Evolutionary conservation across 495 filamentous ascomycete genomes (phyloP), one percentile per base, ranked within the genome.

Genomic region (Parmelia sp.): DNA sequence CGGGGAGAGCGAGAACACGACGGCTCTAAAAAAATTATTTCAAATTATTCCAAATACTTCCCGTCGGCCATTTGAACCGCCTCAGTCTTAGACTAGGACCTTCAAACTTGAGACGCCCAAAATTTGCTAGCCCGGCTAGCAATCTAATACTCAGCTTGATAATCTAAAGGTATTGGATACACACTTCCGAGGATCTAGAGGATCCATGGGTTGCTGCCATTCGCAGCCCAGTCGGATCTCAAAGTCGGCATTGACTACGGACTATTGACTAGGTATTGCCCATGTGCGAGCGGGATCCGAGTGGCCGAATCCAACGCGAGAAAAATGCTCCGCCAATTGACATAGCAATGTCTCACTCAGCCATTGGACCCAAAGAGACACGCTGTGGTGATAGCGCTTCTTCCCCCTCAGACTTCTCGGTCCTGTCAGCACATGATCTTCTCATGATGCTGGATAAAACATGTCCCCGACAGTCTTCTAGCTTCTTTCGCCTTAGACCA

Each of bases 1-100:
- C 29, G 7, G 29, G 51, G 7, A 55, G 2, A 33, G 29, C 27
- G 29, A 55, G 17, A 55, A 55, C 15, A 55, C 29, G 15, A 33
- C 21, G 15, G 17, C 27, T 55, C 29, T 55, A 33, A 53, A 33
- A 51, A 45, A n/a, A n/a, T 49, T 23, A 17, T n/a, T 53, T 23
- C 29, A 10, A 55, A 33, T 25, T 27, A 49, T 53, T 53, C 25
- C 49, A 53, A 53, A 55, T 55, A 55, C 29, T 55, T 55, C 51
- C 51, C 51, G 29, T 55, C 51, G 51, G 51, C 51, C 51, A 55
- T 55, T 55, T 55, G 3, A 2, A 55, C 49, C 49, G 49, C 49
- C 49, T 35, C 51, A 55, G 51, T 33, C 51, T 55, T 8, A 55
- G 51, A 55, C 51, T 25, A 21, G 0, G 29, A 33, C 27, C 21